These are phyloP conservation scores for Ganoderma sinense DNA, from an alignment of 1,284 basidiomycete genomes.

Conservation along the genomic window DNA sequence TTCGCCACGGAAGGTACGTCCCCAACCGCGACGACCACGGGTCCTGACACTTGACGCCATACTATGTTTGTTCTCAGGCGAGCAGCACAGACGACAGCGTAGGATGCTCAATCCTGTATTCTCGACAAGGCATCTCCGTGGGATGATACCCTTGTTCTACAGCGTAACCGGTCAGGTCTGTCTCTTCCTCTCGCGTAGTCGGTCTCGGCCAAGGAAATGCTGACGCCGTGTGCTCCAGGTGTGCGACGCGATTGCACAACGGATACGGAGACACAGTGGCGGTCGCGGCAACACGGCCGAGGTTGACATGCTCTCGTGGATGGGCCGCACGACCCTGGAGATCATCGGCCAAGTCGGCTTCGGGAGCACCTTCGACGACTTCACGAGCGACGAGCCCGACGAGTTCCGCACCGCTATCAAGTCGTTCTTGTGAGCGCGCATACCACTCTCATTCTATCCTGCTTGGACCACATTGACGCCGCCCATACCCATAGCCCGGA, in stretches of 20 bases:
- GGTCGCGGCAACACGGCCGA: constrained; percentile 12
- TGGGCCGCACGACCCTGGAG: constrained; percentile 32
- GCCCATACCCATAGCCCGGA: constrained; percentile 28
- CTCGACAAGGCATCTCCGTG: constrained; percentile 29
- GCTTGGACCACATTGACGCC: no score
- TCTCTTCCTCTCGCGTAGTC: background rate
- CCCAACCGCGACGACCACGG: no score
- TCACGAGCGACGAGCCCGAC: constrained; percentile 29
- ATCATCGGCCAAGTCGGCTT: constrained; percentile 30
- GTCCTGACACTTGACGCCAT: background rate
- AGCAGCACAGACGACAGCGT: constrained; percentile 30
- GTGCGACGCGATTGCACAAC: constrained; percentile 21
- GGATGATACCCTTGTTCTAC: constrained; percentile 25
- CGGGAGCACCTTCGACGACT: constrained; percentile 31
- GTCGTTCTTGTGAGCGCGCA: constrained; percentile 32
- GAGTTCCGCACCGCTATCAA: constrained; percentile 37
- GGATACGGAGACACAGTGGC: constrained; percentile 4
- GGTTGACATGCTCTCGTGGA: constrained; percentile 31
- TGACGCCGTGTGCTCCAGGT: constrained; percentile 13
- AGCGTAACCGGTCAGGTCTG: constrained; percentile 24
- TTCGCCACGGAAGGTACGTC: constrained; percentile 21
- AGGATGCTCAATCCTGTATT: constrained; percentile 34
- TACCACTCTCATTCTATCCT: no score
- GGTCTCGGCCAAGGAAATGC: background rate
- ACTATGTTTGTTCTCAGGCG: constrained; percentile 24